Evolutionary conservation across 345 rosid species (phyloP).

Genomic region (Corchorus capsularis): DNA sequence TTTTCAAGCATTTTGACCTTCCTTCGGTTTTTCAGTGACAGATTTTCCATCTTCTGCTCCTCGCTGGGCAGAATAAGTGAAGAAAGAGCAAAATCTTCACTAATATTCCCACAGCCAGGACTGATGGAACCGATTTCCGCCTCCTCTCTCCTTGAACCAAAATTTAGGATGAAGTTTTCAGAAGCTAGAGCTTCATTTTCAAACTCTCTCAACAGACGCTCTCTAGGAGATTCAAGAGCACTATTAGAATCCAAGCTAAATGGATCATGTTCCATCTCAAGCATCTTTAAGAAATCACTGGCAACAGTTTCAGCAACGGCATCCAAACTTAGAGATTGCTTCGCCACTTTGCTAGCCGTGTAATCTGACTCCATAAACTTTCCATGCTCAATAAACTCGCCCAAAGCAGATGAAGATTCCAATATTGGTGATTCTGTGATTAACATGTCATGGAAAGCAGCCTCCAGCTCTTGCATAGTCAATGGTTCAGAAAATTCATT

Average conservation of each 20-base stretch:
- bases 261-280: conserved; percentile 50
- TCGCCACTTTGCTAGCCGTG: conserved; percentile 35
- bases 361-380: conserved; percentile 41
- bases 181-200: conserved; percentile 67
- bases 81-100: conserved; percentile 42
- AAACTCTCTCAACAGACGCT: conserved; percentile 67
- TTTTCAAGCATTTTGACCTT: conserved; percentile 58
- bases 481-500: conserved; percentile 21
- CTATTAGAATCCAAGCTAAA: conserved; percentile 40
- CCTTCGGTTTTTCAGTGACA: conserved; percentile 47
- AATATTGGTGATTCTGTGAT: conserved; percentile 38
- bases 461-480: conserved; percentile 33
- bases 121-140: conserved; percentile 26
- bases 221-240: conserved; percentile 83
- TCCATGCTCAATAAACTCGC: conserved; percentile 35
- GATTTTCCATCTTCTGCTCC: conserved; percentile 37
- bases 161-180: conserved; percentile 42
- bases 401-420: conserved; percentile 32
- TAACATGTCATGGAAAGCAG: conserved; percentile 32
- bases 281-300: conserved; percentile 67
- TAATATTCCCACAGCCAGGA: conserved; percentile 28
- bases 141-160: conserved; percentile 33
- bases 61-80: conserved; percentile 38
- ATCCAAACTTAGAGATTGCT: conserved; percentile 63
- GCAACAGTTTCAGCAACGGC: conserved; percentile 62